These are phyloP conservation scores for Nicotiana undulata DNA, from an alignment of 257 asterid species.

Conservation along the genomic window DNA sequence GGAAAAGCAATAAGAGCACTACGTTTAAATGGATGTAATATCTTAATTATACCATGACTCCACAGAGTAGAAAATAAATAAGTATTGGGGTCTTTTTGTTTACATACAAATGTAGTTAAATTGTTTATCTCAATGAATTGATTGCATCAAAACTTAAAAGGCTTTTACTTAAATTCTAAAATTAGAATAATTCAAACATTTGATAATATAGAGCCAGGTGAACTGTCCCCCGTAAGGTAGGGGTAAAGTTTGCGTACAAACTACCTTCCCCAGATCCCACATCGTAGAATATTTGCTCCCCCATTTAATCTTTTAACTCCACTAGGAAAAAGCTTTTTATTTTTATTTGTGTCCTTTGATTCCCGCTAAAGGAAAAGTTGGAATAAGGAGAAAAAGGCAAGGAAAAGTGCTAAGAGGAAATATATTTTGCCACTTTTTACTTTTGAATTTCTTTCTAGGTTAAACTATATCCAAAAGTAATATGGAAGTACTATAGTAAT, in stretches of 20 bases:
- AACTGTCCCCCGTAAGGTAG: too few species aligned
- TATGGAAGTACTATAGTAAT: neutral
- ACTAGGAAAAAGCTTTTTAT: neutral
- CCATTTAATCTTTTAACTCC: neutral
- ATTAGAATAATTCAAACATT: too few species aligned
- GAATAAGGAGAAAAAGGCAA: neutral
- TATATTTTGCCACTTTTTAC: neutral
- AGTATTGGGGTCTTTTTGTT: too few species aligned
- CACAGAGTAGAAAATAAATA: too few species aligned
- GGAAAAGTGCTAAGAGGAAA: neutral
- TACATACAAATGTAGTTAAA: too few species aligned
- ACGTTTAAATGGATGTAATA: neutral
- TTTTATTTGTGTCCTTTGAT: neutral
- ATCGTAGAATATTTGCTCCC: too few species aligned
- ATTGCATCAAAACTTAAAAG: too few species aligned
- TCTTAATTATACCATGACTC: neutral
- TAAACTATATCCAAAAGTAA: neutral
- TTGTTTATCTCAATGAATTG: too few species aligned
- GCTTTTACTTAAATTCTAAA: too few species aligned
- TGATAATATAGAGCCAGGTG: neutral
- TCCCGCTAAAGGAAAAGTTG: neutral
- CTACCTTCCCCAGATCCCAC: too few species aligned
- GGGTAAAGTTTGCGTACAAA: too few species aligned
- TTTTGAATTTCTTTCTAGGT: neutral
- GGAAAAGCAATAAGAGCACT: neutral